These are phyloP conservation scores for Peniophora sp. DNA, from an alignment of 1,284 basidiomycete species.

Conservation along the genomic window DNA sequence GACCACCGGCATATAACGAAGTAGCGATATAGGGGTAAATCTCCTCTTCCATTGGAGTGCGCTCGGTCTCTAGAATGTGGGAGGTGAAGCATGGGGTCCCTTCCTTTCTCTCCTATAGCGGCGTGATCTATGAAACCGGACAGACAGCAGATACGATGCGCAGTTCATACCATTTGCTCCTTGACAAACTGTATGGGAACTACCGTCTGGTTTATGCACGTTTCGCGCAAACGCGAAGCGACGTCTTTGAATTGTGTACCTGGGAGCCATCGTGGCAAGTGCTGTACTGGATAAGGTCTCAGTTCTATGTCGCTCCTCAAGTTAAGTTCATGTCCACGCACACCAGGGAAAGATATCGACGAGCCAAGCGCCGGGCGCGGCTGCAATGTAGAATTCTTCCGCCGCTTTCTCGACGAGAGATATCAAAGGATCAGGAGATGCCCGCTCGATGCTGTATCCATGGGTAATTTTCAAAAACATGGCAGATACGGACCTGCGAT, in stretches of 20 bases:
- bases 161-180: constrained; percentile 11
- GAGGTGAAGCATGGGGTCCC: constrained; percentile 6
- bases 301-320: too few species aligned
- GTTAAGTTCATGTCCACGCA: constrained; percentile 10
- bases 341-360: constrained; percentile 19
- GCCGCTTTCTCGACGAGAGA: constrained; percentile 18
- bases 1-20: constrained; percentile 7
- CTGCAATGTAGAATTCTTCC: constrained; percentile 19
- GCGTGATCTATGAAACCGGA: background rate
- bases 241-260: background rate
- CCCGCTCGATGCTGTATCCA: constrained; percentile 17
- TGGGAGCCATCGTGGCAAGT: background rate
- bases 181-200: constrained; percentile 18
- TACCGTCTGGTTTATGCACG: constrained; percentile 11
- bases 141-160: background rate
- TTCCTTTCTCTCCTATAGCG: background rate
- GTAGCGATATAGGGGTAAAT: constrained; percentile 2
- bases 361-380: constrained; percentile 18
- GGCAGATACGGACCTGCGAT: constrained; percentile 15
- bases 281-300: background rate
- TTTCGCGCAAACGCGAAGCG: background rate
- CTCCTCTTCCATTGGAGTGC: constrained; percentile 1
- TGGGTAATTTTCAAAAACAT: constrained; percentile 20
- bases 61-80: constrained; percentile 1
- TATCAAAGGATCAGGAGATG: constrained; percentile 18